Evolutionary conservation across 345 rosid species (phyloP), one percentile per base, ranked within the genome.

Genomic region (Rhodomyrtus tomentosa): DNA sequence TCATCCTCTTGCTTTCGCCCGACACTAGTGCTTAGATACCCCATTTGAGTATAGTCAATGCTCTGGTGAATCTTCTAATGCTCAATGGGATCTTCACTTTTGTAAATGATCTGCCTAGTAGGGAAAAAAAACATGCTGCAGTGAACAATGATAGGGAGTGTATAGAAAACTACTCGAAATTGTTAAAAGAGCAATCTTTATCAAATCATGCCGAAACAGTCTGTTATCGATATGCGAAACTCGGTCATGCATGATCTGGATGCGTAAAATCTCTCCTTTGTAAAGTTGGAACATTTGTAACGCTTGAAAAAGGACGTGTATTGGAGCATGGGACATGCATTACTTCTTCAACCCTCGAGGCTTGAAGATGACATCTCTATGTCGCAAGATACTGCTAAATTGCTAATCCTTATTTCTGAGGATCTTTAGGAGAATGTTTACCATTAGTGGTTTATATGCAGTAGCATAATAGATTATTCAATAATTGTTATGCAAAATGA

Each of bases 1-100:
- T 95, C 87, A 91, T 97, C 84, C 95, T 95, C 56, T 48, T 90
- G 4, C 93, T 88, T 55, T 88, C 91, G 20, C 95, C 93, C 0
- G 85, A 90, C 29, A 89, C 51, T 86, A 82, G 86, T 9, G 42
- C 56, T 50, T 80, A 49, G 40, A 18, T 42, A 21, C 49, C 81
- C 38, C 48, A 22, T 83, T 84, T 14, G n/a, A 54, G 24, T 54
- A 22, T 21, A 55, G 50, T 27, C 40, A 14, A 24, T 29, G 56
- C 40, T 20, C 40, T 20, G 27, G 56, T 38, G 18, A 50, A 81
- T 50, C 18, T 80, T 42, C 27, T 45, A 80, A 27, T 29, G 74
- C 74, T 62, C 74, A 16, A 62, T 40, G 18, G 8, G 45, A 62
- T 62, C 76, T 62, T 62, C 76, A 32, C 76, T 62, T 59, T 59